Evolutionary conservation across 108 stramenopile species (phyloP), one percentile per base, ranked within the genome.

Genomic region (Phaeodactylum tricornutum): DNA sequence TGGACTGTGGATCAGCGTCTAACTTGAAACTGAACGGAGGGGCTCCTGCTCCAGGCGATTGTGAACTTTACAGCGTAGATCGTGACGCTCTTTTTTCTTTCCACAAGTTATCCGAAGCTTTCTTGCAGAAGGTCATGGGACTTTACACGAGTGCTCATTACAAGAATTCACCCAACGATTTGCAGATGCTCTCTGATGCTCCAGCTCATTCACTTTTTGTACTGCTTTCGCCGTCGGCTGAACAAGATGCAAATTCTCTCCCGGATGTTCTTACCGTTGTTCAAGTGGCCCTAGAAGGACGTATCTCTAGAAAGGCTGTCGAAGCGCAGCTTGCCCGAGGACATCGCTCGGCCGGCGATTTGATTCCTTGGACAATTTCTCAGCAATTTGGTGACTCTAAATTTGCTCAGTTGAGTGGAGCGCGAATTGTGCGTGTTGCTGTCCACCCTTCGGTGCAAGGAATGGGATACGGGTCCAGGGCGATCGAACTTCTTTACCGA

Each of bases 301-400:
- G 77, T 48, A 95, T 99, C 50, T 86, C 89, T 11, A 67, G 76
- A 1, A 90, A 93, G 44, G 69, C 89, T 22, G 93, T 97, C 7
- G 77, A 90, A 68, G 92, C 93, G 16, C 91, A 95, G 41, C 65
- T 99, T 14, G 78, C 88, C 11, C 58, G 91, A 19, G 98, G 98
- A 1, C 89, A 98, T 58, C 67, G 96, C 21, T 86, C 92, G 1
- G 84, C 92, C 1, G 98, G 97, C 8, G 98, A 99, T 74, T 60
- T 99, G 32, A 96, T 99, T 59, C 98, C 98, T 2, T 99, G 98
- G 98, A 99, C 95, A n/a, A 71, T 99, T 39, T 75, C 90, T 28
- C 98, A 99, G 60, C 98, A 99, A 64, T 99, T 97, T 74, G 92
- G 96, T 35, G 98, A 98, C 76, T 69, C 76, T 9, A 89, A 89